phyloP scores from a whole-genome alignment of 257 asterid genomes.

The Nicotiana paniculata region DNA sequence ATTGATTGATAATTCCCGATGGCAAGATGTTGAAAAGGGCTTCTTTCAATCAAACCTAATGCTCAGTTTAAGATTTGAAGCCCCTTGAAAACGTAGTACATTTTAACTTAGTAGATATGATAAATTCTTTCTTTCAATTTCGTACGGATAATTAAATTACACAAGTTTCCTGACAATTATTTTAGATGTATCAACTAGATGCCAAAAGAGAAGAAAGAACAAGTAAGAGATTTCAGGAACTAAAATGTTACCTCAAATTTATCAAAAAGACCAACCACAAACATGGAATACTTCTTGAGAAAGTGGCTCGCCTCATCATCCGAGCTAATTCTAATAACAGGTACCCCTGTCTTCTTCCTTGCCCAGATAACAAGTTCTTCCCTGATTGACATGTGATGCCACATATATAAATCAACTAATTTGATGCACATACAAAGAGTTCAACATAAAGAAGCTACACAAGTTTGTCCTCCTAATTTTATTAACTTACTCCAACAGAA shows the following conservation, averaged over 20 bases:
- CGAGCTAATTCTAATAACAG: constrained; percentile 54
- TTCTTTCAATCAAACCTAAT: not conserved
- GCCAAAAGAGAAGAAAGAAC: not conserved
- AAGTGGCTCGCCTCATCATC: constrained; percentile 59
- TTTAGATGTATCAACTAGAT: not conserved
- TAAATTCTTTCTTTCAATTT: not conserved
- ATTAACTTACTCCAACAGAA: no score
- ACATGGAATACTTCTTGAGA: constrained; percentile 55
- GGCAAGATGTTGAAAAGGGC: not conserved
- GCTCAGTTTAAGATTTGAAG: not conserved
- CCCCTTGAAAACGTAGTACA: not conserved
- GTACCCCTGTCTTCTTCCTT: constrained; percentile 82
- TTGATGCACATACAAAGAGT: not conserved
- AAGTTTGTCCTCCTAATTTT: not conserved
- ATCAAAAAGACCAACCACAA: constrained; percentile 70
- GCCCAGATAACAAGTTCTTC: constrained; percentile 90
- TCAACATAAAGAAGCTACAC: not conserved
- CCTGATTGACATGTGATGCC: constrained; percentile 27
- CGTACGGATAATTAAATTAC: not conserved
- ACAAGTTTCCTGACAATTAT: not conserved
- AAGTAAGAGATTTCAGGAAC: not conserved
- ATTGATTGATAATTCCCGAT: not conserved
- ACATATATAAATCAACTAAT: constrained; percentile 6
- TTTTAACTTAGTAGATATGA: not conserved
- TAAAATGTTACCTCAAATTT: constrained; percentile 53